Conservation (phyloP, 106 monocot species). For the Dioscorea alata region DNA sequence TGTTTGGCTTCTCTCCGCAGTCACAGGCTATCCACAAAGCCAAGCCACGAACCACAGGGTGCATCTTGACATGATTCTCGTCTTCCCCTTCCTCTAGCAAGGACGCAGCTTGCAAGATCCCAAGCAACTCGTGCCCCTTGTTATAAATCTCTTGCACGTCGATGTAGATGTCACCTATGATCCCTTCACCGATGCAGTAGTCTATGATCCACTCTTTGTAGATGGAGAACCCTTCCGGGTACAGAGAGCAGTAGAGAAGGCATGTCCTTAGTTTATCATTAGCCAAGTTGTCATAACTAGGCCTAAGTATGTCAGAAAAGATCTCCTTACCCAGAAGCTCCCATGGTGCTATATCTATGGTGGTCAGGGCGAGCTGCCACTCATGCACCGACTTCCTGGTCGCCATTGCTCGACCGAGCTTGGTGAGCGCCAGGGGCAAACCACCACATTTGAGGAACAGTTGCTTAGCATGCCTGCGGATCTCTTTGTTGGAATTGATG, state of each 20-base stretch:
- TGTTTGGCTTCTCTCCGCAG: background rate
- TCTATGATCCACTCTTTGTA: slow-evolving; percentile 19
- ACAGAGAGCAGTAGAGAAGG: slow-evolving; percentile 34
- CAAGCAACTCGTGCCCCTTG: background rate
- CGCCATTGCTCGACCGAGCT: slow-evolving; percentile 25
- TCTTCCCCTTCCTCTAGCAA: background rate
- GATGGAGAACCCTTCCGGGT: slow-evolving; percentile 21
- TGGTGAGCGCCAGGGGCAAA: slow-evolving; percentile 31
- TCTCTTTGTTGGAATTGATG: background rate
- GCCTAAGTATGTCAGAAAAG: slow-evolving; percentile 15
- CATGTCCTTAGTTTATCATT: slow-evolving; percentile 12
- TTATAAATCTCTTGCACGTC: background rate
- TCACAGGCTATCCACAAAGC: background rate
- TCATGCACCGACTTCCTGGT: slow-evolving; percentile 19
- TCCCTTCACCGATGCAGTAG: slow-evolving; percentile 32
- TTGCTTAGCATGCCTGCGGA: slow-evolving; percentile 7
- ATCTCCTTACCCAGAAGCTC: slow-evolving; percentile 29
- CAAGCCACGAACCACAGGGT: background rate
- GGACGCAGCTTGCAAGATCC: background rate
- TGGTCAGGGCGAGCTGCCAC: slow-evolving; percentile 23
- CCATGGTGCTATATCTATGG: slow-evolving; percentile 10
- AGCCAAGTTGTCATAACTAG: slow-evolving; percentile 35
- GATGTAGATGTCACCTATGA: slow-evolving; percentile 15
- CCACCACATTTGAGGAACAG: slow-evolving; percentile 24
- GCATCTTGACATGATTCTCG: background rate